Evolutionary conservation across 2,329 filamentous ascomycete genomes (phyloP), one percentile per base, ranked within the genome.

Genomic region (Pestalotiopsis fici): DNA sequence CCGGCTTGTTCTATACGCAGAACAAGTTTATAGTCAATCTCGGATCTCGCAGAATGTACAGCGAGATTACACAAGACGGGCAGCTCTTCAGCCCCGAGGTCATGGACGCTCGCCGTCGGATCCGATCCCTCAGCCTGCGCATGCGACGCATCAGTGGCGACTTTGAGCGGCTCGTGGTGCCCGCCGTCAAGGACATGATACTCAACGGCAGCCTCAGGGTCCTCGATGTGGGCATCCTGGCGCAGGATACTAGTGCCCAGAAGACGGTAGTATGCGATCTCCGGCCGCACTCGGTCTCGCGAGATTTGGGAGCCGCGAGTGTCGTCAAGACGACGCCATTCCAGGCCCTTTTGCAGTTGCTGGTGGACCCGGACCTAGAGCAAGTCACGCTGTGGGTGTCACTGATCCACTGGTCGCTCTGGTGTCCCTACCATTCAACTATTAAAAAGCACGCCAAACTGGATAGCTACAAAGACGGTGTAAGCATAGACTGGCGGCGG

Each of bases 281-380:
- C 60, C 31, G 15, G 31, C 25, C 39, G 23, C 60, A 15, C 18
- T 15, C 39, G 21, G 15, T 47, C 4, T 50, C 67, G 2, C 67
- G 71, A 27, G 66, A 67, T 43, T 18, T 28, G 13, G 64, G 60
- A 23, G 56, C 55, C 35, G 56, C 15, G 21, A 70, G 73, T 50
- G 69, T 75, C 62, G 67, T 76, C 55, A 68, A 68, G 31, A 71
- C 72, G 7, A 65, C 67, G 5, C 75, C 76, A 18, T 77, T 76
- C 72, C 79, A 72, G 66, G 76, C 78, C 2, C 70, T 86, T 9
- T 70, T 85, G 59, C 74, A 75, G 64, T 72, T 86, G 21, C 71
- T 86, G 65, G 74, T 78, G 55, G 83, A 86, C 67, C 83, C 84
- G 60, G 80, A 84, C 59, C 74, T 86, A 43, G 74, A 81, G 60